Evolutionary conservation across 495 filamentous ascomycete genomes (phyloP), one percentile per base, ranked within the genome.

Genomic region (Penicillium goetzii): DNA sequence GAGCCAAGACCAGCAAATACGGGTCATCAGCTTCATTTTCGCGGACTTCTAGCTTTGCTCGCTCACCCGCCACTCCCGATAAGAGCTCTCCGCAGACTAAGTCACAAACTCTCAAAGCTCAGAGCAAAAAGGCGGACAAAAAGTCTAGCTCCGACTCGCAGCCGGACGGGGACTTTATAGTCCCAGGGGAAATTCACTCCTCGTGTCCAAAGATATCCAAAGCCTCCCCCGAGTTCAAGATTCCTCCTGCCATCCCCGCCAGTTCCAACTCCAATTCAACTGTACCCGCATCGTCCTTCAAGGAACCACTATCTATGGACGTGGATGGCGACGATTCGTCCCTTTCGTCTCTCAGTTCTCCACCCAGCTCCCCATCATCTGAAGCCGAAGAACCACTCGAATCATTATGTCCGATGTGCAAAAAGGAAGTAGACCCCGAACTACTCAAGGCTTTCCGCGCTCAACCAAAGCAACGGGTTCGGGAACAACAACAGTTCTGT

Each of bases 401-500:
- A 50, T 64, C 76, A 15, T 49, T 78, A 21, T 93, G 90, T 70
- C 89, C 90, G n/a, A 83, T 90, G 79, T 93, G 90, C 72, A 81
- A 83, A 47, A 76, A 84, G 55, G 69, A 76, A 23, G 87, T 92
- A 26, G 85, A 89, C 26, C 64, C 71, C 12, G 74, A 77, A 0
- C 73, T 86, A 5, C 72, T 89, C 0, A 68, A 81, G 21, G 69
- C 72, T 12, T 83, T 86, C 64, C 77, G 79, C 1, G 69, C 72
- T 3, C 71, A 76, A 38, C 78, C 79, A 0, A 78, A 78, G 25
- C 84, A 87, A 71, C 88, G 83, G 12, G 76, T 90, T 47, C 84
- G 83, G 14, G 79, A 86, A 30, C 88, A 92, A 70, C 72, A 77
- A 43, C 59, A 66, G 43, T 96, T 97, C 75, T 97, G 94, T 74